Evolutionary conservation across 805 yeast genomes (phyloP).

Genomic region (Candida chilensis): DNA sequence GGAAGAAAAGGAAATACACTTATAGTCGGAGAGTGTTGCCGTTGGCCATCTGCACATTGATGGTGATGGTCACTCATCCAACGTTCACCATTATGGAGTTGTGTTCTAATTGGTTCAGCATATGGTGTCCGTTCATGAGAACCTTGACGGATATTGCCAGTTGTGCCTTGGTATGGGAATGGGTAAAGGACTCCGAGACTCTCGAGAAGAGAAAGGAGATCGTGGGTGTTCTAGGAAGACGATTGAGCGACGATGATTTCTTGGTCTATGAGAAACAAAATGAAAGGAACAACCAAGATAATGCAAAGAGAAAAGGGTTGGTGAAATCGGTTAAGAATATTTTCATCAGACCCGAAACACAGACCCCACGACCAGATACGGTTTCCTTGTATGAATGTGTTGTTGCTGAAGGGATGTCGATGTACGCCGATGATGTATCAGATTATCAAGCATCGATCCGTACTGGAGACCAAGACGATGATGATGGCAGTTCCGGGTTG

Average conservation of each 20-base stretch:
- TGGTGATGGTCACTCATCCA: slow-evolving; percentile 25
- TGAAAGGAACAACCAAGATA: slow-evolving; percentile 1
- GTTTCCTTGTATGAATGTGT: slow-evolving; percentile 1
- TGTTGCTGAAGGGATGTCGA: not conserved
- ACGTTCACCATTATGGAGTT: slow-evolving; percentile 14
- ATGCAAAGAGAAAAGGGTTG: slow-evolving; percentile 2
- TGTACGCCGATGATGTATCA: not conserved
- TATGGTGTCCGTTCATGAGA: slow-evolving; percentile 38
- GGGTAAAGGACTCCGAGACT: slow-evolving; percentile 46
- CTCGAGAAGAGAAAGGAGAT: slow-evolving; percentile 41
- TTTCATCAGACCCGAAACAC: slow-evolving; percentile 3
- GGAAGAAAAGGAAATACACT: slow-evolving; percentile 29
- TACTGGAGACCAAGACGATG: not conserved
- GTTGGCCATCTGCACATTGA: slow-evolving; percentile 34
- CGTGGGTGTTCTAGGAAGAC: slow-evolving; percentile 54
- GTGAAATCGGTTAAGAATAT: not conserved
- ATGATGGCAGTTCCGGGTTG: too few species aligned
- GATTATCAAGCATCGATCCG: slow-evolving; percentile 1
- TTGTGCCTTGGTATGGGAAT: slow-evolving; percentile 54
- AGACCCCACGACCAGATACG: slow-evolving; percentile 1
- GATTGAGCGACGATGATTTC: slow-evolving; percentile 38
- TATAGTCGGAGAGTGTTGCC: slow-evolving; percentile 38
- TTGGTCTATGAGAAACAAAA: slow-evolving; percentile 6
- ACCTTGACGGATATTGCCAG: slow-evolving; percentile 40
- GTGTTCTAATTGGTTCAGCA: slow-evolving; percentile 26